Evolutionary conservation across 345 rosid species (phyloP).

Genomic region (Eucalyptus erythrocorys): DNA sequence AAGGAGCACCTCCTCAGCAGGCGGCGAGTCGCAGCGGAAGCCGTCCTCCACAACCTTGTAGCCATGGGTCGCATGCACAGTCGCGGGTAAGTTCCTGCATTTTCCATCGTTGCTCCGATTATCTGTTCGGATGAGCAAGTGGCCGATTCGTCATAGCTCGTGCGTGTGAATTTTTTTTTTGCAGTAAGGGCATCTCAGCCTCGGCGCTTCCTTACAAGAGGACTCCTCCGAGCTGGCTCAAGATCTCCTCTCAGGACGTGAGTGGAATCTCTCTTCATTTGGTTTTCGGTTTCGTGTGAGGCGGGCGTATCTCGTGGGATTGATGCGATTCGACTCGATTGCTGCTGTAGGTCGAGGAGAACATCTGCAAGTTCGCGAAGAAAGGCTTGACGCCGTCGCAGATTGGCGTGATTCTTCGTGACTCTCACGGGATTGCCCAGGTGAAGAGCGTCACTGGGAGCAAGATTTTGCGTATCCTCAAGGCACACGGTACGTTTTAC

Average conservation of each 20-base stretch:
- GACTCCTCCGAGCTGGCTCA: conserved; percentile 11
- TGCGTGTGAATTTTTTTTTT: not conserved
- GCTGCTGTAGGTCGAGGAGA: conserved; percentile 19
- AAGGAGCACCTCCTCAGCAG: not conserved
- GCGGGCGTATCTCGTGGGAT: not conserved
- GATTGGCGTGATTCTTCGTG: conserved; percentile 37
- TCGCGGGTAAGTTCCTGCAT: not conserved
- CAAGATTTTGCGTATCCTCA: conserved; percentile 35
- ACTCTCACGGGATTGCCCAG: conserved; percentile 38
- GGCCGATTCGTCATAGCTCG: not conserved
- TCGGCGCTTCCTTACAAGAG: conserved; percentile 13
- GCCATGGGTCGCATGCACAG: conserved; percentile 9
- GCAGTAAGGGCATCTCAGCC: conserved; percentile 9
- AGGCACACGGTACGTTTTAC: conserved; percentile 7
- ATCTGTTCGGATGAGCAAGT: not conserved
- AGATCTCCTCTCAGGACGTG: conserved; percentile 6
- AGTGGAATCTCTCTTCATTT: not conserved
- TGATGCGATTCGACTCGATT: not conserved
- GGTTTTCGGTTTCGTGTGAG: not conserved
- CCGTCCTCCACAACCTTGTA: not conserved
- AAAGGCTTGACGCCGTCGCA: conserved; percentile 39
- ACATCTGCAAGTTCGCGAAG: conserved; percentile 42
- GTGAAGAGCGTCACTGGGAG: conserved; percentile 32
- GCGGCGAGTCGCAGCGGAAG: not conserved
- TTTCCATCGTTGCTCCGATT: not conserved